Evolutionary conservation across 2,329 filamentous ascomycete species (phyloP).

Genomic region (Scortechinia acanthostroma): DNA sequence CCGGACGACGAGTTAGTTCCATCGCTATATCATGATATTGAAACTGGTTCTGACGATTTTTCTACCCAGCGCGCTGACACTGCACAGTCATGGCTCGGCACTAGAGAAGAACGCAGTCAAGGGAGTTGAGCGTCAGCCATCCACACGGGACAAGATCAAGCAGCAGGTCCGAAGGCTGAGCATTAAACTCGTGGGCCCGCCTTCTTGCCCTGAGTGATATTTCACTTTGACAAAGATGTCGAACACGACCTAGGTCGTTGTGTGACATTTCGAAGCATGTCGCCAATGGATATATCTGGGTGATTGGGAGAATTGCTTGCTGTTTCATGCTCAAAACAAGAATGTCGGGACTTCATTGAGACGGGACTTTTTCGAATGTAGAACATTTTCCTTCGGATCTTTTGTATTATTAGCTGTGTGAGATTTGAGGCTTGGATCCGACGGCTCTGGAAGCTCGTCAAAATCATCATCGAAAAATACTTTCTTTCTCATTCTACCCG

Average conservation of each 20-base stretch:
- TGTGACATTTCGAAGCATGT: too few species aligned
- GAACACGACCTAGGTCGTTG: too few species aligned
- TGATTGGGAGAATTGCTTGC: too few species aligned
- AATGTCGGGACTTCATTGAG: constrained; percentile 33
- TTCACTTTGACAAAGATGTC: too few species aligned
- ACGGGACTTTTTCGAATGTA: constrained; percentile 21
- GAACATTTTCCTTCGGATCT: constrained; percentile 9
- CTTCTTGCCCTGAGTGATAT: too few species aligned
- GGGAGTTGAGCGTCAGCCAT: constrained; percentile 14
- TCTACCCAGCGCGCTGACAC: constrained; percentile 18
- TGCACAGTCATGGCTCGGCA: constrained; percentile 12
- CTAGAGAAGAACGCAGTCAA: constrained; percentile 17
- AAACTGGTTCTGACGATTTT: constrained; percentile 13
- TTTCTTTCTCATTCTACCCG: too few species aligned
- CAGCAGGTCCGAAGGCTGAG: constrained; percentile 17
- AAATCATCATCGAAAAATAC: constrained; percentile 21
- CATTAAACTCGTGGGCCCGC: constrained; percentile 12
- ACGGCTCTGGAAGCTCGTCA: constrained; percentile 21
- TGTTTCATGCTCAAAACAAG: constrained; percentile 24
- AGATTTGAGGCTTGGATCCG: too few species aligned
- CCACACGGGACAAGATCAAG: constrained; percentile 14
- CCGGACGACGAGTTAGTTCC: constrained; percentile 24
- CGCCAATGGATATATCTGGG: too few species aligned
- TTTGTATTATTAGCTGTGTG: too few species aligned
- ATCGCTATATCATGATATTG: constrained; percentile 4